Percentiles rank a stretch among this genome's conserved stretches.
phyloP scores from a whole-genome alignment of 2,329 filamentous ascomycete species.

The Pyrenophora graminea region DNA sequence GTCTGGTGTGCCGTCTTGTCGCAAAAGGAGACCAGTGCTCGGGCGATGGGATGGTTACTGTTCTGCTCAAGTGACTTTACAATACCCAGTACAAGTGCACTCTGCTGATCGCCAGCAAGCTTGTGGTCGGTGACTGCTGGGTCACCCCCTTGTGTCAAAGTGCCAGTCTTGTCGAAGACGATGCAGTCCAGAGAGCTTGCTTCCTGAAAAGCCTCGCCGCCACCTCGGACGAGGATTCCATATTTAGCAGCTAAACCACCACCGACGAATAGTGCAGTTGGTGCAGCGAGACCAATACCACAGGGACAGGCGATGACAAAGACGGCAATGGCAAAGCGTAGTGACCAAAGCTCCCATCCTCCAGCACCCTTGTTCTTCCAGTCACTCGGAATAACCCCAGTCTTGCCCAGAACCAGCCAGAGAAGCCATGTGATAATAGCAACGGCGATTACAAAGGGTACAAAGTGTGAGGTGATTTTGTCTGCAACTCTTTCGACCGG shows the following conservation, averaged over 20 bases:
- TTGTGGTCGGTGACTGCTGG: constrained; percentile 67
- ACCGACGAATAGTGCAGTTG: constrained; percentile 81
- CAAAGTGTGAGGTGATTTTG: constrained; percentile 74
- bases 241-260: constrained; percentile 77
- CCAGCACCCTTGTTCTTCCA: constrained; percentile 61
- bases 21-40: constrained; percentile 69
- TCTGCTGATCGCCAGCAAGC: constrained; percentile 38
- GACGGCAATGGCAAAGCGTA: constrained; percentile 83
- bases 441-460: constrained; percentile 70
- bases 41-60: constrained; percentile 76
- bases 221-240: constrained; percentile 81
- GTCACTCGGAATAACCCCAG: constrained; percentile 59
- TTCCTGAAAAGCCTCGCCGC: constrained; percentile 84
- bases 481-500: constrained; percentile 78
- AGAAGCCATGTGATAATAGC: constrained; percentile 72
- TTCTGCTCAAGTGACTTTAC: constrained; percentile 68
- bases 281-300: constrained; percentile 80
- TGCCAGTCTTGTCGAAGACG: constrained; percentile 89
- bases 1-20: constrained; percentile 18
- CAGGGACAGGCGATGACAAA: constrained; percentile 88
- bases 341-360: constrained; percentile 73
- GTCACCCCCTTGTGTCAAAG: constrained; percentile 73
- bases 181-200: constrained; percentile 77
- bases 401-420: constrained; percentile 69
- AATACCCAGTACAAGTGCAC: constrained; percentile 55